Conservation (phyloP, 192 early-diverging fungal species). For the Phycomyces nitens region DNA sequence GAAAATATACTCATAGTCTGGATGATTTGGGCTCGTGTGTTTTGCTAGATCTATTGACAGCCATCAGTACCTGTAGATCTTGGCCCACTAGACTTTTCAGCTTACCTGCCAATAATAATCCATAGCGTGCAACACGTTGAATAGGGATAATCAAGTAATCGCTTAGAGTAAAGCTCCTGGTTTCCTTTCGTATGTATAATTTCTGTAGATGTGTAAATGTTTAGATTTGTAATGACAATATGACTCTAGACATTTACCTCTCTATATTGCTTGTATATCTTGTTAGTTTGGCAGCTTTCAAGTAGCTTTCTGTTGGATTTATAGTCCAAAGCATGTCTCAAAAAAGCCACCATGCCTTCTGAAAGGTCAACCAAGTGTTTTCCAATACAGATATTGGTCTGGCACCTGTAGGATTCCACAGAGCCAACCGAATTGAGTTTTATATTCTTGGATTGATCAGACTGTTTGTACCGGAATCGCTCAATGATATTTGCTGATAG, state of each 20-base stretch:
- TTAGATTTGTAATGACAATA: slow-evolving; percentile 12
- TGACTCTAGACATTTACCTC: slow-evolving; percentile 17
- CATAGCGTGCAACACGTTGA: slow-evolving; percentile 73
- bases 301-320: slow-evolving; percentile 19
- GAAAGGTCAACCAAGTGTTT: slow-evolving; percentile 12
- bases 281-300: slow-evolving; percentile 16
- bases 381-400: slow-evolving; percentile 5
- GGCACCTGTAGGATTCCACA: not conserved
- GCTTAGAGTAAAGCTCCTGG: slow-evolving; percentile 55
- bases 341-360: slow-evolving; percentile 5
- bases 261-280: slow-evolving; percentile 23
- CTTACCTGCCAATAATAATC: slow-evolving; percentile 55
- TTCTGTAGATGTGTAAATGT: slow-evolving; percentile 6
- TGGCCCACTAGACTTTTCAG: not conserved
- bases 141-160: slow-evolving; percentile 77
- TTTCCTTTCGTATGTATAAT: slow-evolving; percentile 41
- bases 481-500: slow-evolving; percentile 13
- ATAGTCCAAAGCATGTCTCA: slow-evolving; percentile 23
- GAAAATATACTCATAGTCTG: slow-evolving; percentile 25
- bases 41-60: slow-evolving; percentile 32
- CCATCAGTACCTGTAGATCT: not conserved
- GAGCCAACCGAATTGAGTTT: not conserved
- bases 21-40: slow-evolving; percentile 19
- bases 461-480: not conserved
- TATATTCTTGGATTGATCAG: not conserved